Conservation (phyloP, 129 eudicot genomes). For the Chrysanthemum makinoi region DNA sequence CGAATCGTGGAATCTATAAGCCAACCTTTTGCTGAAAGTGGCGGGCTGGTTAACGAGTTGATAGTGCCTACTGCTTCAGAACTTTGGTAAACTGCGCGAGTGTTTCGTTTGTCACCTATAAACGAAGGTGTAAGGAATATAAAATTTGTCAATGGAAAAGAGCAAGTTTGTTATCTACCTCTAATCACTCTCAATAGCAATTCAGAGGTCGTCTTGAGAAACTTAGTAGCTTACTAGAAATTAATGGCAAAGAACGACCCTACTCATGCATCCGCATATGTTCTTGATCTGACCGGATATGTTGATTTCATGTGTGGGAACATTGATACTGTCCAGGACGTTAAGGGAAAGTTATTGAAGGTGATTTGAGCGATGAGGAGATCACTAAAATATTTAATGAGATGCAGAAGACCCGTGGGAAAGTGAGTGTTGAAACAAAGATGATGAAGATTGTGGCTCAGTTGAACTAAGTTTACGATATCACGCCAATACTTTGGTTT, state of each 20-base stretch:
- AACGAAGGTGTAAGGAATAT: slow-evolving; percentile 31
- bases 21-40: neutral
- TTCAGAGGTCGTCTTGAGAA: slow-evolving; percentile 51
- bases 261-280: slow-evolving; percentile 1
- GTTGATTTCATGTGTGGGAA: slow-evolving; percentile 57
- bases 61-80: slow-evolving; percentile 44
- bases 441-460: slow-evolving; percentile 23
- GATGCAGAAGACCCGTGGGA: slow-evolving; percentile 33
- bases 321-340: slow-evolving; percentile 26
- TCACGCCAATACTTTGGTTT: slow-evolving; percentile 15
- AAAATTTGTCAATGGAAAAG: slow-evolving; percentile 24
- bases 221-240: slow-evolving; percentile 48
- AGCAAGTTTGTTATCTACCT: slow-evolving; percentile 41
- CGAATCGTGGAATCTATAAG: neutral
- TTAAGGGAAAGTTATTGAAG: slow-evolving; percentile 18
- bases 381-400: slow-evolving; percentile 49
- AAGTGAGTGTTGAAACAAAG: slow-evolving; percentile 12
- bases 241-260: slow-evolving; percentile 17
- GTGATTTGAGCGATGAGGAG: slow-evolving; percentile 31
- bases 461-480: slow-evolving; percentile 25
- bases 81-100: slow-evolving; percentile 27
- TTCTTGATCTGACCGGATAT: slow-evolving; percentile 38
- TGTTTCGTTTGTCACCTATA: slow-evolving; percentile 21
- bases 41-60: slow-evolving; percentile 33
- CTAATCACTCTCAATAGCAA: slow-evolving; percentile 21